Base-by-base conservation (phyloP, 768 basidiomycete species). In the Kwoniella shandongensis region DNA sequence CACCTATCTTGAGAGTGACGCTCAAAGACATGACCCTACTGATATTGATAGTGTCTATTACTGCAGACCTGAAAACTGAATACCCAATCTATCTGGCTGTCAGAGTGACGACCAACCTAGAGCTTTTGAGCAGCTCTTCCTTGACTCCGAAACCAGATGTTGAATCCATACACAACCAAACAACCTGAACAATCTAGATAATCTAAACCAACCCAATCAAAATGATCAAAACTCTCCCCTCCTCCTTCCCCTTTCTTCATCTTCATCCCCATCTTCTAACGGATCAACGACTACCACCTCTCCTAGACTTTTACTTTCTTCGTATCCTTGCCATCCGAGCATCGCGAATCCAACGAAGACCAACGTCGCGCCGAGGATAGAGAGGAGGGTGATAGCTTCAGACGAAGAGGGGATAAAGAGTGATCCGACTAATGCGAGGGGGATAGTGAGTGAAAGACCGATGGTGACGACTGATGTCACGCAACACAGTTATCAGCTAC, bases 381-480 rank as follows among this genome's bases (percentile, higher is more conserved):
- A 86, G 70, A 86, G 81, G 8, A 75, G 67, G 20, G 81, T 78
- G 20, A 84, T 80, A 3, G 64, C 57, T 2, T 54, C 60, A 0
- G 61, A 44, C 3, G 53, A 50, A 5, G 62, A 83, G 20, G 83
- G 80, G 2, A 89, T 79, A 54, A 86, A 72, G 57, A 84, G 79
- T 67, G 96, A 92, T 13, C 92, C 92, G 8, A 88, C 48, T 46
- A 97, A 85, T 5, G 96, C 91, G 49, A 93, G 80, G 4, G 92
- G 94, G 74, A 97, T 96, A 0, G 96, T 96, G 13, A 98, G 82
- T 54, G 88, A 90, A 8, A 98, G 81, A 25, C 94, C 94, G 52
- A 97, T 81, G 0, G 94, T 98, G 17, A 88, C 93, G 18, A 96
- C 89, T 71, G 52, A n/a, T n/a, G n/a, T n/a, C n/a, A n/a, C n/a